Base-by-base conservation (phyloP, 108 stramenopile species). In the Fragilaria radians region DNA sequence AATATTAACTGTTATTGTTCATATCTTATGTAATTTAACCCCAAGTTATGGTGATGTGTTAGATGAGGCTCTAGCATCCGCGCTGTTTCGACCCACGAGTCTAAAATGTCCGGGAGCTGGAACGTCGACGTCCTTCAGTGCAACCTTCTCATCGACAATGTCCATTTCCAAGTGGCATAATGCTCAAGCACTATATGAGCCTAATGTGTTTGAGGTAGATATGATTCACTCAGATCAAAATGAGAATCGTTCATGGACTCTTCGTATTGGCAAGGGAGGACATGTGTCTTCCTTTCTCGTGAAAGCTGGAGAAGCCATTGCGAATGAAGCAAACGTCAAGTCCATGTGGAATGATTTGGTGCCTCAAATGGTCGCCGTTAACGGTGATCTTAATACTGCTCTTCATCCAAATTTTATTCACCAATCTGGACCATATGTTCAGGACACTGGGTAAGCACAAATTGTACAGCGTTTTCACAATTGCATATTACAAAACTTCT, bases 221-320 rank as follows among this genome's bases (percentile, higher is more conserved):
- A 1, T 48, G 2, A 22, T 23, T 4, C 47, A 48, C 4, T 22
- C 1, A 4, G 47, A 48, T 48, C 47, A 19, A 48, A 48, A 1
- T 1, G 47, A 48, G 2, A 4, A 48, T 4, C 47, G 47, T 1
- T 2, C 19, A 22, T 48, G 47, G 47, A 4, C 47, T 2, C 23
- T 48, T 22, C 47, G 47, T 2, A 48, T 48, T 23, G 47, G 47
- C 23, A 48, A 48, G 4, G 47, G 47, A 48, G 47, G 47, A 48
- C 47, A 48, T 22, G 23, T 48, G 2, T 22, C 23, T 19, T 22
- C 22, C 4, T 23, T 48, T 48, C 19, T 48, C 2, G 47, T 19
- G 19, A 23, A 19, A 4, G 19, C 19, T 48, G 47, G 47, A 48
- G 47, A 48, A 48, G 19, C 47, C 2, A 48, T 48, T 48, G 47